A percentile compares a stretch with the other conserved stretches of the same genome.
phyloP scores from a whole-genome alignment of 352 stramenopile genomes.

The Globisporangium solare region DNA sequence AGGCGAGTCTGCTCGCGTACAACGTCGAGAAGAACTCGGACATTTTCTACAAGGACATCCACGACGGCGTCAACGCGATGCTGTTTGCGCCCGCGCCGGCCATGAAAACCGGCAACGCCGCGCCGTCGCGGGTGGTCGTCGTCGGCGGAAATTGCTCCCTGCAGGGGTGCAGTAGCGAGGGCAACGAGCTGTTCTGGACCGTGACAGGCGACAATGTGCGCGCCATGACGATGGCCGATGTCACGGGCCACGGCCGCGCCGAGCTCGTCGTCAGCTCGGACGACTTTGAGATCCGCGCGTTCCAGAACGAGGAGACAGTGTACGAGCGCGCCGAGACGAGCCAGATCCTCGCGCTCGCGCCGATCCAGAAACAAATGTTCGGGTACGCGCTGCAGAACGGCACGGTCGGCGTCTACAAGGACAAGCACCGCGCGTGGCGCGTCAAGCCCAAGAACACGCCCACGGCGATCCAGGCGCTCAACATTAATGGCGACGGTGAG shows the following conservation, averaged over 20 bases:
- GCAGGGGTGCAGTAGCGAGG: slow-evolving; percentile 79
- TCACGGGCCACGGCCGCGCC: slow-evolving; percentile 57
- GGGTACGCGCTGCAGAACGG: slow-evolving; percentile 89
- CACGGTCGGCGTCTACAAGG: slow-evolving; percentile 91
- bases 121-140: slow-evolving; percentile 70
- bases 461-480: slow-evolving; percentile 79
- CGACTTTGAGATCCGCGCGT: slow-evolving; percentile 89
- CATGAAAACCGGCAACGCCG: slow-evolving; percentile 22
- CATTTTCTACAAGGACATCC: slow-evolving; percentile 91
- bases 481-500: slow-evolving; percentile 89
- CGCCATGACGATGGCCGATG: slow-evolving; percentile 71
- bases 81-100: slow-evolving; percentile 55
- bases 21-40: slow-evolving; percentile 93
- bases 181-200: slow-evolving; percentile 88
- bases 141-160: slow-evolving; percentile 92
- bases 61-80: slow-evolving; percentile 83
- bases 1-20: slow-evolving; percentile 89
- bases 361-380: slow-evolving; percentile 72
- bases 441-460: slow-evolving; percentile 90
- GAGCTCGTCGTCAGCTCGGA: slow-evolving; percentile 89
- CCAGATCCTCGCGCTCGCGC: slow-evolving; percentile 57
- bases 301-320: slow-evolving; percentile 87
- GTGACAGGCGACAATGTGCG: slow-evolving; percentile 90
- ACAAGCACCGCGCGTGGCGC: slow-evolving; percentile 83
- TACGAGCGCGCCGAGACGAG: slow-evolving; percentile 88